A percentile compares a stretch with the other conserved stretches of the same genome.
These are phyloP conservation scores for Suillus lakei DNA, from an alignment of 768 basidiomycete species.

Conservation along the genomic window DNA sequence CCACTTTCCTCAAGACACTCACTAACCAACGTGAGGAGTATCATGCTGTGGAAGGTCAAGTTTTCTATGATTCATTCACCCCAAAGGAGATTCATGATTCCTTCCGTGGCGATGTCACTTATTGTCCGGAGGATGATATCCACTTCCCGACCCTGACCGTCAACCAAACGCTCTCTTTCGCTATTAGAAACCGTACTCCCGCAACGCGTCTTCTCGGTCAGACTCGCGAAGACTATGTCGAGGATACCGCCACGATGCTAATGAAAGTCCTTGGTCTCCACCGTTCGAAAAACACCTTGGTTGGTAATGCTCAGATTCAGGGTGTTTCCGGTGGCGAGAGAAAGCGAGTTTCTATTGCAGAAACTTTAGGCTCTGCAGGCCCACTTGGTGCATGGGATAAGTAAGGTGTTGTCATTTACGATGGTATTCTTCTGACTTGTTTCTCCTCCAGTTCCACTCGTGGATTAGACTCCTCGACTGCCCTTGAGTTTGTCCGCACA, in stretches of 20 bases:
- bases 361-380: slow-evolving; percentile 73
- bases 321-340: slow-evolving; percentile 79
- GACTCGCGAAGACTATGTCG: slow-evolving; percentile 37
- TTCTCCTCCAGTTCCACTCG: slow-evolving; percentile 59
- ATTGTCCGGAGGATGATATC: slow-evolving; percentile 82
- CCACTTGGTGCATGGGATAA: slow-evolving; percentile 86
- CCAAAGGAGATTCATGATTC: slow-evolving; percentile 64
- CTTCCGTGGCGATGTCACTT: slow-evolving; percentile 81
- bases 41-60: slow-evolving; percentile 67
- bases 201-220: slow-evolving; percentile 50
- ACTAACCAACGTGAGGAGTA: slow-evolving; percentile 77
- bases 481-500: slow-evolving; percentile 73
- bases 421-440: too few relatives aligned
- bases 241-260: slow-evolving; percentile 45
- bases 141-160: slow-evolving; percentile 84
- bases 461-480: slow-evolving; percentile 73
- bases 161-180: slow-evolving; percentile 73
- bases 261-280: slow-evolving; percentile 77
- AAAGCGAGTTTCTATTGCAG: slow-evolving; percentile 82
- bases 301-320: slow-evolving; percentile 84
- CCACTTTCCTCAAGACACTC: slow-evolving; percentile 80
- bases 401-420: slow-evolving; percentile 22
- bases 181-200: slow-evolving; percentile 70
- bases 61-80: slow-evolving; percentile 77
- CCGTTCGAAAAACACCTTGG: slow-evolving; percentile 71